Evolutionary conservation across 1,284 basidiomycete genomes (phyloP), one percentile per base, ranked within the genome.

Genomic region (Cryptococcus sp.): DNA sequence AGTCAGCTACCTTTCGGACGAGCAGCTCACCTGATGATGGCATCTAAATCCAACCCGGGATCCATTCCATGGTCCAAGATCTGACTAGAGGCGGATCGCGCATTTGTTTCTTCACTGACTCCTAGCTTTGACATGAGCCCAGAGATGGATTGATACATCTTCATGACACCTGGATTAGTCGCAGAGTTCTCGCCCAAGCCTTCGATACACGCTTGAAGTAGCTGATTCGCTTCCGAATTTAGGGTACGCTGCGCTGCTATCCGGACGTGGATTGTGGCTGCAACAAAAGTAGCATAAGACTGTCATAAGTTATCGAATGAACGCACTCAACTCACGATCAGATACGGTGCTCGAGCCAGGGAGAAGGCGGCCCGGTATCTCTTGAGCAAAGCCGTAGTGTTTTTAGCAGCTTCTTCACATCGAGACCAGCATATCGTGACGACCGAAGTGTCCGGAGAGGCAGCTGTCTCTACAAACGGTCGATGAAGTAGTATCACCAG

Each of bases 201-300:
- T 34, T 65, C 63, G 42, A 63, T 49, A 37, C 63, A 65, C 4
- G 63, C 49, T 5, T 48, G 46, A n/a, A 63, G 51, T 1, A 54
- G 50, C 4, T 55, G 47, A 7, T 54, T 55, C 2, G 62, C 51
- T 25, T 61, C 55, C 16, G 52, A 54, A 22, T 49, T 23, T 13
- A 53, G 31, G 14, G 49, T 53, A n/a, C 54, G 52, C 41, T 66
- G 59, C 0, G 67, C 61, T 14, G 62, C 67, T 16, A 66, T 58
- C 14, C 67, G 64, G 19, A 68, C 64, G 46, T 67, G 63, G 16
- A 70, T 68, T 2, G 66, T 68, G 3, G 64, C 62, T 3, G 67
- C 67, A 18, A 67, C 65, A 40, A 61, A 70, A 23, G 65, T 66
- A n/a, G 58, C 60, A 48, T 70, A 70, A 21, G 62, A 63, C 58